Evolutionary conservation across 345 rosid species (phyloP).

Genomic region (Arabis alpina): DNA sequence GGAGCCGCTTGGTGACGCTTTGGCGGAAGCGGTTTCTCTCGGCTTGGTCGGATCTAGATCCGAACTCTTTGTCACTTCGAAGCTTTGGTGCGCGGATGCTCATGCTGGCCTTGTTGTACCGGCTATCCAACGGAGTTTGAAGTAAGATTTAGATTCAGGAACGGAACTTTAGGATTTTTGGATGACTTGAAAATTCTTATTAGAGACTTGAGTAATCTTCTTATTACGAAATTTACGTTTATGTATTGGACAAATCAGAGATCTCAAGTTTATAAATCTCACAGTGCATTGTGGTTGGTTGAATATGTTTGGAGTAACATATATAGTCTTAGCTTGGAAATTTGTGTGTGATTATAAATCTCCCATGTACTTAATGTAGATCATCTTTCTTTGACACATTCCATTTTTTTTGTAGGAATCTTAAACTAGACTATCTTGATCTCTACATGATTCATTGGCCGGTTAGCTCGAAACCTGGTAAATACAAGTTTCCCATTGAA

Average conservation of each 20-base stretch:
- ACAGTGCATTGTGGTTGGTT: not conserved
- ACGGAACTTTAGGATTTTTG: too few relatives aligned
- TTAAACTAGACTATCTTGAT: constrained; percentile 70
- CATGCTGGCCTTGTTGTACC: constrained; percentile 58
- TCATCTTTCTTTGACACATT: not conserved
- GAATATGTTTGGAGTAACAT: not conserved
- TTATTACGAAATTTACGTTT: too few relatives aligned
- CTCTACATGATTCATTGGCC: constrained; percentile 89
- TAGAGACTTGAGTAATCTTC: too few relatives aligned
- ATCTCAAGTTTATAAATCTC: too few relatives aligned
- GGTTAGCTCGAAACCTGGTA: constrained; percentile 69
- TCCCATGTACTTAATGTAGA: not conserved
- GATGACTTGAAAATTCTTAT: too few relatives aligned
- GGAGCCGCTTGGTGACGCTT: constrained; percentile 59
- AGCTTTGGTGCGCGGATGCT: constrained; percentile 60
- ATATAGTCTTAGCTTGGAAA: not conserved
- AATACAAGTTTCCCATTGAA: constrained; percentile 65
- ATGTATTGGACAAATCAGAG: too few relatives aligned
- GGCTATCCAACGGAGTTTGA: constrained; percentile 47
- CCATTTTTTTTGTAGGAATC: constrained; percentile 52
- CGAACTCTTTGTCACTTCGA: constrained; percentile 67
- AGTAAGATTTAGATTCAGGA: constrained; percentile 23
- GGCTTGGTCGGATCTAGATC: constrained; percentile 52
- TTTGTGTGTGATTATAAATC: not conserved
- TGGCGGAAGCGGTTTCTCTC: constrained; percentile 51